A percentile compares a stretch with the other conserved stretches of the same genome.
Conservation (phyloP, 306 rosid genomes). For the Hippophae rhamnoides region DNA sequence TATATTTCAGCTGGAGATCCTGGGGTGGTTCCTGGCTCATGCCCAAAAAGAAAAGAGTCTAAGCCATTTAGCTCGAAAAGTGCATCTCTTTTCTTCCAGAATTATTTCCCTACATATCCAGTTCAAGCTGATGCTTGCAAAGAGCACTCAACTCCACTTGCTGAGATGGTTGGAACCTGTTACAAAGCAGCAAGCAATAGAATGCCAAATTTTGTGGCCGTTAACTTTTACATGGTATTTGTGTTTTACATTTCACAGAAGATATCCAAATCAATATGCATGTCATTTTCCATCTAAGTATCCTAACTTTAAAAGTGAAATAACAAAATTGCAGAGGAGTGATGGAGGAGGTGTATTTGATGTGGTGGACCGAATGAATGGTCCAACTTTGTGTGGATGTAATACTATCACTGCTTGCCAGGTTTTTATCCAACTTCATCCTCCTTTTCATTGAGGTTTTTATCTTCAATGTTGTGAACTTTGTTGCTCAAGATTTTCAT, state of each 20-base stretch:
- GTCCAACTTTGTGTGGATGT: slow-evolving; percentile 74
- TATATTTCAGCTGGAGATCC: slow-evolving; percentile 92
- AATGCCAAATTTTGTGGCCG: slow-evolving; percentile 83
- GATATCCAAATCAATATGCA: neutral
- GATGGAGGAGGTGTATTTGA: slow-evolving; percentile 94
- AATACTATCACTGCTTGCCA: slow-evolving; percentile 68
- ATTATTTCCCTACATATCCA: slow-evolving; percentile 89
- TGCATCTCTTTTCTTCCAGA: slow-evolving; percentile 65
- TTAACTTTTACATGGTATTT: slow-evolving; percentile 90
- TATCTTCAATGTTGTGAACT: neutral
- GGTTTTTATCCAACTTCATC: slow-evolving; percentile 43
- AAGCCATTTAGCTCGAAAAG: slow-evolving; percentile 62
- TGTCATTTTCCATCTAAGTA: slow-evolving; percentile 17
- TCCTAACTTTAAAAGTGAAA: slow-evolving; percentile 11
- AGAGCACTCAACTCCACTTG: slow-evolving; percentile 88
- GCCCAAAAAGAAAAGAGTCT: slow-evolving; percentile 87
- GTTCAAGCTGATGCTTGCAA: slow-evolving; percentile 89
- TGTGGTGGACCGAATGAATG: slow-evolving; percentile 65
- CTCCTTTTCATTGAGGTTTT: slow-evolving; percentile 9
- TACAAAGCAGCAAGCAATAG: slow-evolving; percentile 77
- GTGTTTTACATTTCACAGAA: neutral
- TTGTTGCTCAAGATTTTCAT: slow-evolving; percentile 1
- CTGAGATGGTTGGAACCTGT: slow-evolving; percentile 75
- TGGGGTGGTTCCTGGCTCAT: slow-evolving; percentile 65
- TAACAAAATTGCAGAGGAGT: slow-evolving; percentile 65